Evolutionary conservation across 2,329 filamentous ascomycete species (phyloP), one percentile per base, ranked within the genome.

Genomic region (Aspergillus intermedius): DNA sequence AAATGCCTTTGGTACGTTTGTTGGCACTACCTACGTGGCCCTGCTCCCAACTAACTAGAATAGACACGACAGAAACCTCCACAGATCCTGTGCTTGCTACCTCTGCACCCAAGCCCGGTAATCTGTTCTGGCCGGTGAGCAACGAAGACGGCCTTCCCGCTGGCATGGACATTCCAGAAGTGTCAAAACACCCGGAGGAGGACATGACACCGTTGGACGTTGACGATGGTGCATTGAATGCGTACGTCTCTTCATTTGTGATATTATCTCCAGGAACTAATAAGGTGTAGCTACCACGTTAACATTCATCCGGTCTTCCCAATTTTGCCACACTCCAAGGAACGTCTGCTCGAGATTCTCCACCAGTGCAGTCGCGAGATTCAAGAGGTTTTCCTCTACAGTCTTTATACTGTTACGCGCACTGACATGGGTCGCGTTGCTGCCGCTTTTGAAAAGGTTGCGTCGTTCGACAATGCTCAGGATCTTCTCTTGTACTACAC

Each of bases 341-440:
- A 70, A 25, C 63, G 67, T 32, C 59, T 70, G 37, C 52, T 66
- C 37, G 63, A 63, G 41, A 57, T 68, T 44, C 61, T 73, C 17
- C 64, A 70, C 40, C 66, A 68, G 49, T 67, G 67, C 52, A 67
- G 60, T 40, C 67, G 70, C 28, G 63, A 67, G 44, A 56, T 68
- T 12, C 70, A 73, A 52, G 68, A 72, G 47, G 63, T 66, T 1
- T 72, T 72, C 47, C 58, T 68, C 22, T 67, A 71, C 49, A 64
- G 62, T 4, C 51, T 72, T 4, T 70, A 69, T 51, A 65, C 68
- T 5, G 61, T 65, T 25, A 72, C 68, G n/a, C 63, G 63, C 30
- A 69, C 69, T 12, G 60, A 67, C 47, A 47, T 64, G 42, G 57
- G 62, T 19, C 68, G 69, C 13, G 60, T 69, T 19, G 59, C 58